Percentiles rank a stretch among this genome's conserved stretches.
These are phyloP conservation scores for Pseudozyma sp. DNA, from an alignment of 1,284 basidiomycete species.

Conservation along the genomic window DNA sequence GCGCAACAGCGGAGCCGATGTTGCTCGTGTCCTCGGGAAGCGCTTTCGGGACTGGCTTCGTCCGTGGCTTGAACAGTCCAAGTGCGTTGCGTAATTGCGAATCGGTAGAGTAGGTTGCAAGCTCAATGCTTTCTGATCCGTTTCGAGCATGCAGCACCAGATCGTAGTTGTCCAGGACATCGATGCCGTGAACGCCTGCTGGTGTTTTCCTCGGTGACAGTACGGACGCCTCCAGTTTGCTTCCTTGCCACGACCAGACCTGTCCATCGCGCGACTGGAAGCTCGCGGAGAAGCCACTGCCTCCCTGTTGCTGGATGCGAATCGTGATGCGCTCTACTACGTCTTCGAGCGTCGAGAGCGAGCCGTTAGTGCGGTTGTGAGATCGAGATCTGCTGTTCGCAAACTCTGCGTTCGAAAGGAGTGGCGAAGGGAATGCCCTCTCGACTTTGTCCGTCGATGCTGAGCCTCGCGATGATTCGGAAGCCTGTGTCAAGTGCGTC, in stretches of 20 bases:
- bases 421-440: slow-evolving; percentile 37
- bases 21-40: slow-evolving; percentile 19
- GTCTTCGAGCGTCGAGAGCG: slow-evolving; percentile 12
- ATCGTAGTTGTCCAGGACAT: slow-evolving; percentile 26
- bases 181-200: background rate
- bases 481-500: slow-evolving; percentile 5
- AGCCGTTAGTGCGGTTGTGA: slow-evolving; percentile 9
- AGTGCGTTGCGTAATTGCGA: slow-evolving; percentile 45
- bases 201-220: slow-evolving; percentile 5
- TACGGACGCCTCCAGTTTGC: slow-evolving; percentile 33
- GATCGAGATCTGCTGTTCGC: slow-evolving; percentile 16
- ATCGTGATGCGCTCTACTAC: slow-evolving; percentile 19
- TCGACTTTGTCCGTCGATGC: slow-evolving; percentile 22
- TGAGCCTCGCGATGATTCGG: slow-evolving; percentile 6
- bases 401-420: slow-evolving; percentile 20
- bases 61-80: slow-evolving; percentile 34
- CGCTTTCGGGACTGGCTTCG: slow-evolving; percentile 19
- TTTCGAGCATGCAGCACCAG: slow-evolving; percentile 11
- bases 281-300: slow-evolving; percentile 21
- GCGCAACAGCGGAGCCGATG: slow-evolving; percentile 11
- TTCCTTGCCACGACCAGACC: slow-evolving; percentile 31
- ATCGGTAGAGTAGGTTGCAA: slow-evolving; percentile 40
- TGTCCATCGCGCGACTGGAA: slow-evolving; percentile 27
- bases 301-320: slow-evolving; percentile 23
- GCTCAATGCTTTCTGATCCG: slow-evolving; percentile 20